Evolutionary conservation across 2,329 filamentous ascomycete species (phyloP).

Genomic region (Mariannaea elegans): DNA sequence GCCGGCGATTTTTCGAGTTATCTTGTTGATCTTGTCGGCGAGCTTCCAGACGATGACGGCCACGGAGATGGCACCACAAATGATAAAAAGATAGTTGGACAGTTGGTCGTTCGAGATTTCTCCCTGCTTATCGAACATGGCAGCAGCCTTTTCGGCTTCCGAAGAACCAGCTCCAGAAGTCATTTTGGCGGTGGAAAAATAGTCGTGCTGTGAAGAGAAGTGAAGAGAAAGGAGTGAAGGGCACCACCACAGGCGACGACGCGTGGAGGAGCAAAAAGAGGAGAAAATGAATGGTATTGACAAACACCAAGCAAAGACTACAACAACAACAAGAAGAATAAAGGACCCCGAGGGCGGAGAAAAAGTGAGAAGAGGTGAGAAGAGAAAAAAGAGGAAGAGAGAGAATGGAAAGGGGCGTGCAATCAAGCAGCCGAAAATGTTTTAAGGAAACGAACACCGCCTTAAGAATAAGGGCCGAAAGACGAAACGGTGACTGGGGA

Average conservation of each 20-base stretch:
- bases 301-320: neutral
- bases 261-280: neutral
- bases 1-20: slow-evolving; percentile 78
- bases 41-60: slow-evolving; percentile 75
- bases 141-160: slow-evolving; percentile 19
- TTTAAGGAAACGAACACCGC: neutral
- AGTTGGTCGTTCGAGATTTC: slow-evolving; percentile 57
- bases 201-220: slow-evolving; percentile 5
- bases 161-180: slow-evolving; percentile 37
- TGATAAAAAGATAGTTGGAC: slow-evolving; percentile 67
- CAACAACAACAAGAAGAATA: slow-evolving; percentile 1
- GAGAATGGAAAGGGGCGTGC: slow-evolving; percentile 3
- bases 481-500: neutral
- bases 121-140: slow-evolving; percentile 8
- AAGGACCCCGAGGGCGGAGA: neutral
- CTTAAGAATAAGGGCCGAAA: neutral
- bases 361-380: neutral
- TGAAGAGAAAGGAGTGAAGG: neutral
- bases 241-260: no score
- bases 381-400: neutral
- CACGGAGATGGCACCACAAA: slow-evolving; percentile 70
- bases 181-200: slow-evolving; percentile 24
- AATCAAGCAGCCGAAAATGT: neutral
- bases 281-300: neutral
- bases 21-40: slow-evolving; percentile 66